Percentiles rank a stretch among this genome's conserved stretches.
phyloP scores from a whole-genome alignment of 345 rosid genomes.

The Eucalyptus tenuipes region DNA sequence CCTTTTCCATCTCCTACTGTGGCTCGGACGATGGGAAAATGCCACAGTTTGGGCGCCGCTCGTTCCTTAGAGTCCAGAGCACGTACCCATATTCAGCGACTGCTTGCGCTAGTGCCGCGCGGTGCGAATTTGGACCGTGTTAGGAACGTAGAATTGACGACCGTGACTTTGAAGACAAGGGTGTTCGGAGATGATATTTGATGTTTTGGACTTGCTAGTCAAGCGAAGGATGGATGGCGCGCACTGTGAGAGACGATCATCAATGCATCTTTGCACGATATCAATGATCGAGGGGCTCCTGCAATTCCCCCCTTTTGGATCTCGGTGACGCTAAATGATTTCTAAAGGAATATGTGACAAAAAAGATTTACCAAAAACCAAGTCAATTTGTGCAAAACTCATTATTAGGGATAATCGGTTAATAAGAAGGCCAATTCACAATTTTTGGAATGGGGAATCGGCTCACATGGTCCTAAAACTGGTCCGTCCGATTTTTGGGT shows the following conservation, averaged over 20 bases:
- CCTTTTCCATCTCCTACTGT: not conserved
- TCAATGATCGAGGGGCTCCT: not conserved
- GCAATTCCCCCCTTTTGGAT: not conserved
- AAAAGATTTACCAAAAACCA: not conserved
- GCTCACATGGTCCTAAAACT: not conserved
- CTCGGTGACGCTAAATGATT: not conserved
- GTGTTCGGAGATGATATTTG: not conserved
- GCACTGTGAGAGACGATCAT: not conserved
- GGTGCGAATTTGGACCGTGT: not conserved
- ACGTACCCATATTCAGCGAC: not conserved
- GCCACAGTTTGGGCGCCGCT: not conserved
- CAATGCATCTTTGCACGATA: not conserved
- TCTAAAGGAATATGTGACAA: not conserved
- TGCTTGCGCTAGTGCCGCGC: not conserved
- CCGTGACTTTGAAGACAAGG: not conserved
- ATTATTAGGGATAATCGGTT: not conserved
- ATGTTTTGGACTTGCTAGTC: not conserved
- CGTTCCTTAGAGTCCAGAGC: not conserved
- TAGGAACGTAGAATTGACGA: not conserved
- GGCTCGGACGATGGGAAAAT: not conserved
- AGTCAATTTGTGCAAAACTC: not conserved
- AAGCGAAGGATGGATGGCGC: not conserved
- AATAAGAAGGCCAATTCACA: fast-evolving
- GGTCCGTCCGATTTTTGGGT: fast-evolving
- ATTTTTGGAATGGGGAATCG: not conserved